Conservation (phyloP, 2,329 filamentous ascomycete genomes). For the Penicillium sp. region DNA sequence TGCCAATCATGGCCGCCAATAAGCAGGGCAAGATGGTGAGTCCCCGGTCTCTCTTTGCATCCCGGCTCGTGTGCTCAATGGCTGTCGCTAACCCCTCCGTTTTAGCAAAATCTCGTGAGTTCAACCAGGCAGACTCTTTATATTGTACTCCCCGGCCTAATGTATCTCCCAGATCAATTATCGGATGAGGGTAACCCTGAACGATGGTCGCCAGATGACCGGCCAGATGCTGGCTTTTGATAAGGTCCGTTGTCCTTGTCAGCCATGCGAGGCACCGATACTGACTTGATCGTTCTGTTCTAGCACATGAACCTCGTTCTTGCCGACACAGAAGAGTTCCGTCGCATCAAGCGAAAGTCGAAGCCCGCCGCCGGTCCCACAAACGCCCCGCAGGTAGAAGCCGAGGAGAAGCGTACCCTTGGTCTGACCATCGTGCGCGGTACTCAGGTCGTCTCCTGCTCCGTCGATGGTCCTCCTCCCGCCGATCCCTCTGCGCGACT, state of each 20-base stretch:
- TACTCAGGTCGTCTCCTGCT: constrained; percentile 89
- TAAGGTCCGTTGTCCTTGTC: constrained; percentile 61
- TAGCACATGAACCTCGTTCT: constrained; percentile 99
- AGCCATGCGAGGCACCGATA: constrained; percentile 9
- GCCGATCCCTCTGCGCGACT: constrained; percentile 88
- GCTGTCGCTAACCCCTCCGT: constrained; percentile 51
- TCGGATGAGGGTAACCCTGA: constrained; percentile 94
- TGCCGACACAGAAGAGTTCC: constrained; percentile 97
- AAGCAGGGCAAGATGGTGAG: constrained; percentile 99
- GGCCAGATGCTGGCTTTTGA: constrained; percentile 98
- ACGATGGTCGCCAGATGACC: constrained; percentile 92
- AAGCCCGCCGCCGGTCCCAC: constrained; percentile 62
- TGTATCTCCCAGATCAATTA: constrained; percentile 81
- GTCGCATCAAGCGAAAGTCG: constrained; percentile 80
- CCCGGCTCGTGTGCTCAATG: constrained; percentile 25
- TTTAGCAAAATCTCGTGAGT: constrained; percentile 65
- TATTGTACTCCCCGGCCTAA: constrained; percentile 43
- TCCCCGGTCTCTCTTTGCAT: constrained; percentile 30
- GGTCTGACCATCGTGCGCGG: constrained; percentile 92
- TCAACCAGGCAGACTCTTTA: neutral
- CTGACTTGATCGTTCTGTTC: constrained; percentile 9
- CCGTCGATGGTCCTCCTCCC: constrained; percentile 91
- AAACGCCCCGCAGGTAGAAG: constrained; percentile 68
- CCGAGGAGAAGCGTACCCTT: constrained; percentile 95
- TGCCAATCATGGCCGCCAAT: constrained; percentile 61